Base-by-base conservation (phyloP, 139 green algal species). In the Astrephomene gubernaculifera region DNA sequence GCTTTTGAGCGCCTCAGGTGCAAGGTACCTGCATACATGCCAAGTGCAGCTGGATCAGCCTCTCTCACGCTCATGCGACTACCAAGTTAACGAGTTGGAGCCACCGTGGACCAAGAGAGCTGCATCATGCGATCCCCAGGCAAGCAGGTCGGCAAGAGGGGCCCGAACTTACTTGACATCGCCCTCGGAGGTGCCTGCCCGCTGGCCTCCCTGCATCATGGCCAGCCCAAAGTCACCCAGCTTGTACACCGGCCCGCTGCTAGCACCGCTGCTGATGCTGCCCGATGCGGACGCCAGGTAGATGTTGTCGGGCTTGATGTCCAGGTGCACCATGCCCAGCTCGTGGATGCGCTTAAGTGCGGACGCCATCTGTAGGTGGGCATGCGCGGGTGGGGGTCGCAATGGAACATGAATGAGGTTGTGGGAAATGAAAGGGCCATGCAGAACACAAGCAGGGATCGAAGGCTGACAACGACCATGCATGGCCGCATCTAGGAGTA, bases 281-380 rank as follows among this genome's bases (percentile, higher is more conserved):
- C 65, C 21, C 7, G 33, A 22, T 7, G 27, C 31, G 24, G 71
- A 29, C n/a, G 87, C 72, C 1, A 75, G 60, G 88, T 91, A 93
- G 49, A 99, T 97, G 89, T 99, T 99, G 83, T 98, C 96, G 1
- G 97, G 97, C 90, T 99, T 99, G 5, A 99, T 81, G 85, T 99
- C 97, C 87, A 99, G 81, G 90, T 99, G 97, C 0, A 93, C 96
- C 33, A 99, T 90, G 43, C 93, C 93, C 35, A 89, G 76, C 1
- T 85, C 72, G 88, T 99, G 97, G 68, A 98, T 85, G 89, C 96
- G 93, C 67, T 92, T 78, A 35, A 99, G 90, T 25, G 94, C 97
- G 0, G 89, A 83, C 2, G 90, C 91, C 79, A 96, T 92, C 93
- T 96, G n/a, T n/a, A n/a, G n/a, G n/a, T n/a, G n/a, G n/a, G n/a